Conservation (phyloP, 2,329 filamentous ascomycete species). For the Periglandula ipomoeae region DNA sequence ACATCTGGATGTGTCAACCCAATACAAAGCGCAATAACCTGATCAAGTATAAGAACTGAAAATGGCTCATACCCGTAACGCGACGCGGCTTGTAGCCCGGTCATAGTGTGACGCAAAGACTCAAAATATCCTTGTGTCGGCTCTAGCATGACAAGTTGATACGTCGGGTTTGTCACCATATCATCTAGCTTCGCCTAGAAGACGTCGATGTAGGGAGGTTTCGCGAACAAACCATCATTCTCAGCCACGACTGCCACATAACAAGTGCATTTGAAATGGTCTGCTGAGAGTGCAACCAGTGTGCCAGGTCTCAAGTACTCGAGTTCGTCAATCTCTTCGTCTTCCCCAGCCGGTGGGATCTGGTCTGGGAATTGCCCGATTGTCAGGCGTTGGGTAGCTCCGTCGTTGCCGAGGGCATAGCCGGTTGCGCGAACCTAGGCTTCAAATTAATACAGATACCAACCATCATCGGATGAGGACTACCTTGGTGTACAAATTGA, state of each 20-base stretch:
- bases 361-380: conserved; percentile 62
- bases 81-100: conserved; percentile 56
- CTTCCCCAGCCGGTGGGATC: conserved; percentile 37
- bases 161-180: conserved; percentile 55
- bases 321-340: conserved; percentile 48
- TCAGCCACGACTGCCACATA: conserved; percentile 66
- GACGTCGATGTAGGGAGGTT: conserved; percentile 49
- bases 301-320: conserved; percentile 42
- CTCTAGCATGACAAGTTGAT: conserved; percentile 72
- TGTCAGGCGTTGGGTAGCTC: conserved; percentile 36
- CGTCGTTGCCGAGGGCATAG: conserved; percentile 52
- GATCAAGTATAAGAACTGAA: background rate
- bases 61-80: conserved; percentile 39
- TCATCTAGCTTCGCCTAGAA: conserved; percentile 56
- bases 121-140: conserved; percentile 68
- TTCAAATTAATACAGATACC: background rate
- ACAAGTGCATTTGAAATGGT: conserved; percentile 57
- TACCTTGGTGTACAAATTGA: conserved; percentile 61
- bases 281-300: conserved; percentile 43
- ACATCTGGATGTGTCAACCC: conserved; percentile 30
- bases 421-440: conserved; percentile 56
- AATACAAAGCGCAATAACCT: background rate
- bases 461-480: conserved; percentile 9
- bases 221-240: conserved; percentile 42
- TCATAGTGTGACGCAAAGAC: conserved; percentile 61